Evolutionary conservation across 2,329 filamentous ascomycete species (phyloP).

Genomic region (Aspergillus awamori): DNA sequence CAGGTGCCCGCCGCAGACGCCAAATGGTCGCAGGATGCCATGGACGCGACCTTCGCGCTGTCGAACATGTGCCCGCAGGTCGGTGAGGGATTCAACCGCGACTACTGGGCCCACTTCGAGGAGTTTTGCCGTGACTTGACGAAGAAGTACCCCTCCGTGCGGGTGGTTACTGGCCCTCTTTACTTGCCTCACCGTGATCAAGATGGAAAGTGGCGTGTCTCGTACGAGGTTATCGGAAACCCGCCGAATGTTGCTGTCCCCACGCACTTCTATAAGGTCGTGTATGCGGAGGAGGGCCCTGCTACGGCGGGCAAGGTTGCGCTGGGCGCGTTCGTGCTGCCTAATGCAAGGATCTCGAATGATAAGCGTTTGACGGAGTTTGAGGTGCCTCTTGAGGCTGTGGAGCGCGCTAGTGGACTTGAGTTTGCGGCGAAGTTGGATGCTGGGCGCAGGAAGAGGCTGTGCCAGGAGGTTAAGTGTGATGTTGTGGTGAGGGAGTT

Average conservation of each 20-base stretch:
- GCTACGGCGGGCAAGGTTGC: slow-evolving; percentile 70
- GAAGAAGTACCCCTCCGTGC: slow-evolving; percentile 76
- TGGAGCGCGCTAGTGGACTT: slow-evolving; percentile 88
- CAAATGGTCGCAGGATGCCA: slow-evolving; percentile 90
- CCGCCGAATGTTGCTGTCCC: slow-evolving; percentile 94
- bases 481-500: slow-evolving; percentile 82
- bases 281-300: slow-evolving; percentile 85
- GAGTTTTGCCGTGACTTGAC: slow-evolving; percentile 91
- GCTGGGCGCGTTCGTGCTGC: slow-evolving; percentile 90
- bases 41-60: slow-evolving; percentile 92
- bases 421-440: slow-evolving; percentile 87
- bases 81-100: slow-evolving; percentile 95
- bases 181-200: slow-evolving; percentile 86
- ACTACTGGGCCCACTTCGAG: slow-evolving; percentile 99
- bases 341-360: slow-evolving; percentile 87
- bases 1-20: slow-evolving; percentile 96
- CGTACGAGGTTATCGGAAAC: slow-evolving; percentile 91
- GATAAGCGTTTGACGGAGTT: slow-evolving; percentile 86
- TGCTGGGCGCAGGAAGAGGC: slow-evolving; percentile 68
- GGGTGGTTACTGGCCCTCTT: slow-evolving; percentile 89
- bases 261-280: slow-evolving; percentile 99
- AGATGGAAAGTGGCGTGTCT: slow-evolving; percentile 94
- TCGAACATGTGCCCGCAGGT: slow-evolving; percentile 99
- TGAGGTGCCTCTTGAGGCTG: slow-evolving; percentile 88
- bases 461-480: slow-evolving; percentile 87